phyloP scores from a whole-genome alignment of 2,329 filamentous ascomycete species.

The Arthrobotrys sinensis region DNA sequence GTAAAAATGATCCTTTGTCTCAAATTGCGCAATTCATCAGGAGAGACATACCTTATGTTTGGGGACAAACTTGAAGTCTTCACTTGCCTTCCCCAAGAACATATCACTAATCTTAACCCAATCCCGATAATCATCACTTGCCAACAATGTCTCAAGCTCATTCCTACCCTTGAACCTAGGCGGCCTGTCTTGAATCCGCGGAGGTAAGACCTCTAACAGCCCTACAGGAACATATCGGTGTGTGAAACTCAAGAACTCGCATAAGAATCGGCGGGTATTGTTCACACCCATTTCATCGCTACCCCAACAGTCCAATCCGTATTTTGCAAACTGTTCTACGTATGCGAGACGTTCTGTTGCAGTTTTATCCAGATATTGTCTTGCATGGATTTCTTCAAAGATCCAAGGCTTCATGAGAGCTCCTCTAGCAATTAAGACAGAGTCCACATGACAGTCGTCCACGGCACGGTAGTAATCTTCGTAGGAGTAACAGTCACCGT shows the following conservation, averaged over 20 bases:
- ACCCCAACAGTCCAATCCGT: conserved; percentile 94
- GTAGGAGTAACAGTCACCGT: conserved; percentile 96
- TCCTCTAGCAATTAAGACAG: conserved; percentile 97
- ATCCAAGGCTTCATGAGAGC: conserved; percentile 98
- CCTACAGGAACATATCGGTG: conserved; percentile 93
- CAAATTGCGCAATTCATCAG: conserved; percentile 13
- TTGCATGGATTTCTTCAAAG: conserved; percentile 93
- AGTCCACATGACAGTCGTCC: conserved; percentile 83
- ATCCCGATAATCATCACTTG: conserved; percentile 91
- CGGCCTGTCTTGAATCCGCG: conserved; percentile 88
- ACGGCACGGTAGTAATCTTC: conserved; percentile 86
- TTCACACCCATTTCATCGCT: conserved; percentile 94
- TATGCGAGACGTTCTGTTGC: conserved; percentile 87
- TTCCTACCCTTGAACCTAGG: conserved; percentile 86
- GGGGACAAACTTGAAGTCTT: conserved; percentile 92
- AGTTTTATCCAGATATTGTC: conserved; percentile 96
- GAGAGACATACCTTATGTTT: conserved; percentile 87
- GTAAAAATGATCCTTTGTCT: conserved; percentile 31
- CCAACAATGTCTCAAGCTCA: conserved; percentile 93
- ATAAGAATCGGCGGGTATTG: conserved; percentile 88
- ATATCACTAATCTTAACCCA: conserved; percentile 99
- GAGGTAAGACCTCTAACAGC: conserved; percentile 87
- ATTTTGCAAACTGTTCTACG: conserved; percentile 89
- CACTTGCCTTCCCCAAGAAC: conserved; percentile 92
- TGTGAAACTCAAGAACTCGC: conserved; percentile 96